These are phyloP conservation scores for Arachnomyces sp. DNA, from an alignment of 2,329 filamentous ascomycete species.

Conservation along the genomic window DNA sequence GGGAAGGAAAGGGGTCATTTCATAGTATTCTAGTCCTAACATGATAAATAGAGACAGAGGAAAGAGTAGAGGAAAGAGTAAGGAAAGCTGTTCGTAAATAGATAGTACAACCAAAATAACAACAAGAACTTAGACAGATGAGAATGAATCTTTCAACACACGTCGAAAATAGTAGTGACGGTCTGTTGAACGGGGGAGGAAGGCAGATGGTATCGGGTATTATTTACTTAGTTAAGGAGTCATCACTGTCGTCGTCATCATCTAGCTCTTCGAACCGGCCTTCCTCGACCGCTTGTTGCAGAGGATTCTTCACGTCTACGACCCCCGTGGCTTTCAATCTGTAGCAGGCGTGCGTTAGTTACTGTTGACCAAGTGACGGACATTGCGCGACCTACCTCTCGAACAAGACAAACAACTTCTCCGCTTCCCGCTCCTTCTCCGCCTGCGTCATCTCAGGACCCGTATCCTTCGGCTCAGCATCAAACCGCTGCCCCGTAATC, in stretches of 20 bases:
- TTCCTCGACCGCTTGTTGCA: conserved; percentile 59
- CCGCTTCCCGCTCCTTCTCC: conserved; percentile 87
- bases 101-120: too few species aligned
- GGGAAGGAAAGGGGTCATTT: too few species aligned
- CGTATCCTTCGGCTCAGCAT: conserved; percentile 54
- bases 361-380: conserved; percentile 11
- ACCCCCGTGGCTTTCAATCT: conserved; percentile 66
- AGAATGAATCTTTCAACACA: conserved; percentile 9
- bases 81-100: too few species aligned
- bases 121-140: background rate
- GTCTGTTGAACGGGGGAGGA: too few species aligned
- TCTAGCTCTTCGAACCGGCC: conserved; percentile 63
- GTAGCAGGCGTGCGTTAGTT: background rate
- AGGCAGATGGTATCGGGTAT: too few species aligned
- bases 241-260: conserved; percentile 28
- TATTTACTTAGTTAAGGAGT: too few species aligned
- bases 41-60: too few species aligned
- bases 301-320: conserved; percentile 69
- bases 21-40: too few species aligned
- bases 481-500: conserved; percentile 74
- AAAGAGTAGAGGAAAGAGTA: too few species aligned
- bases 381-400: conserved; percentile 52
- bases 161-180: too few species aligned
- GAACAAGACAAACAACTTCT: conserved; percentile 81
- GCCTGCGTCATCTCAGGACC: conserved; percentile 73